These are phyloP conservation scores for Leishmania tropica DNA, from an alignment of 208 protist species.

Conservation along the genomic window DNA sequence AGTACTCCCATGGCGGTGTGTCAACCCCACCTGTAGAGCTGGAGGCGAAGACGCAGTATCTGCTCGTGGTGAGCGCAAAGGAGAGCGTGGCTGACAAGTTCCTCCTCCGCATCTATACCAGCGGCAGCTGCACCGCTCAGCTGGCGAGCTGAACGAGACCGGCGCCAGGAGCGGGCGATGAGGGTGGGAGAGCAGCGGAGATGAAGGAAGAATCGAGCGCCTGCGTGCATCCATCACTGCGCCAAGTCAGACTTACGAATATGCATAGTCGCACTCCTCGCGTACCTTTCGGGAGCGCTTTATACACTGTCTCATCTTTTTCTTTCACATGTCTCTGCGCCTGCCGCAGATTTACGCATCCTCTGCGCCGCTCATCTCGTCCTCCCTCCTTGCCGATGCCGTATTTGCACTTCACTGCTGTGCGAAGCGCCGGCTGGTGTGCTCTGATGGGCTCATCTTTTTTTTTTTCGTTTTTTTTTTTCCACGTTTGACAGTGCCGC, in stretches of 20 bases:
- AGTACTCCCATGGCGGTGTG: slow-evolving; percentile 49
- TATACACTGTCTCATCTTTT: background rate
- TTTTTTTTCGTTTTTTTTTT: background rate
- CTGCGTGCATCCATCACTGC: background rate
- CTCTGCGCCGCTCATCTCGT: background rate
- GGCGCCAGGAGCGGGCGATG: background rate
- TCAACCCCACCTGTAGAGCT: slow-evolving; percentile 49
- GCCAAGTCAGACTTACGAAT: background rate
- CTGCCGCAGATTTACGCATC: background rate
- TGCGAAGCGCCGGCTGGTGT: background rate
- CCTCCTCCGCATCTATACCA: slow-evolving; percentile 67
- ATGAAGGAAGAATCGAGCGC: background rate
- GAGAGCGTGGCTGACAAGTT: slow-evolving; percentile 55
- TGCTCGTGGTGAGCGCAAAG: slow-evolving; percentile 64
- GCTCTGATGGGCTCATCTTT: background rate
- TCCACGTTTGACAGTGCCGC: background rate
- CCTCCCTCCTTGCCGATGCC: background rate
- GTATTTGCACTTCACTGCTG: background rate
- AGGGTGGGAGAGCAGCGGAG: background rate
- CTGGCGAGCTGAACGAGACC: slow-evolving; percentile 21
- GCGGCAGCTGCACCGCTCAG: slow-evolving; percentile 34
- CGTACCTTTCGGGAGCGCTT: background rate
- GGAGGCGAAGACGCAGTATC: slow-evolving; percentile 48
- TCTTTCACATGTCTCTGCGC: background rate
- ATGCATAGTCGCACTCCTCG: background rate